Base-by-base conservation (phyloP, 2,329 filamentous ascomycete genomes). In the Alternaria dauci region DNA sequence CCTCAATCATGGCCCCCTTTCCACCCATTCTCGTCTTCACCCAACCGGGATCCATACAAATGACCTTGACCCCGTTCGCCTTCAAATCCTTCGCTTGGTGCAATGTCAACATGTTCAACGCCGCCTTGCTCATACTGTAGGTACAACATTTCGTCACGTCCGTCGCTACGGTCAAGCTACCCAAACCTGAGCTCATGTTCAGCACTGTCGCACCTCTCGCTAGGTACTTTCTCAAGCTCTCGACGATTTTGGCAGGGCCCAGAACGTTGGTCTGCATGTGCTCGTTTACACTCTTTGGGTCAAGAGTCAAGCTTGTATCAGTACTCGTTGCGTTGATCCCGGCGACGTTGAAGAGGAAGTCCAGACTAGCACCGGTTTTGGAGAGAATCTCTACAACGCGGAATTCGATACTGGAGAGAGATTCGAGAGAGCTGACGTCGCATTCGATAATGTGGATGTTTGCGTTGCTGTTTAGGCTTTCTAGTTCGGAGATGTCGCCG, bases 231-330 rank as follows among this genome's bases (percentile, higher is more conserved):
- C 63, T 54, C 0, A 85, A 62, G 1, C 75, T 74, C 66, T 83
- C 75, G 0, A 82, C 76, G 7, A 79, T 76, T 58, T 81, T 81
- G 1, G 82, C 82, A 0, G 83, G 83, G 0, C 83, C 83, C 18
- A 84, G 55, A 4, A 84, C 82, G 55, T 85, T 85, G 63, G 79
- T 71, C 26, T 75, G 70, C 51, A 85, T 79, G 50, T 83, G 79
- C n/a, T 76, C 66, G 2, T 74, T 41, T 28, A 84, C 64, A 2
- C 74, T 76, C 1, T 73, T 71, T 0, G 78, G 65, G 9, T 76
- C 76, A 1, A 84, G 75, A 0, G 72, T 76, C 18, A 84, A 67
- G 23, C 76, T 77, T 16, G 71, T 81, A 52, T 83, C 76, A 8
- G 67, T 55, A 0, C 74, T 68, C 1, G 73, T 69, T 23, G 72